Evolutionary conservation across 2,329 filamentous ascomycete species (phyloP), one percentile per base, ranked within the genome.

Genomic region (Orbilia ellipsospora): DNA sequence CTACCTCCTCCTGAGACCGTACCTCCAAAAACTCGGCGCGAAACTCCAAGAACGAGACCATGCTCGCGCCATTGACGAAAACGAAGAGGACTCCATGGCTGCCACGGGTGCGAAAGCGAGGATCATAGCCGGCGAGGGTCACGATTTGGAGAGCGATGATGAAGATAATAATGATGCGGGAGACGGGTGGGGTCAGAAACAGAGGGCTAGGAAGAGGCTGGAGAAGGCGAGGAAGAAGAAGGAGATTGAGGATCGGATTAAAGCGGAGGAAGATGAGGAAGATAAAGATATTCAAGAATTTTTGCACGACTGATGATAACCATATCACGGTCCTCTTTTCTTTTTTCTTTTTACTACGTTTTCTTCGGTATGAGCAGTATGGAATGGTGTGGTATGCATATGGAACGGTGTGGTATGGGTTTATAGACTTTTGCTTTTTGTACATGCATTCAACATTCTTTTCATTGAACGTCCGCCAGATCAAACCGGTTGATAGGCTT

Each of bases 1-100:
- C 66, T 96, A 94, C 84, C 81, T 89, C 77, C 86, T 95, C 62
- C 80, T 93, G 23, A 89, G 92, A 0, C 92, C 92, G 0, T 93
- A 92, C 81, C 82, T 94, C 61, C 85, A 94, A 80, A 90, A 90
- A 80, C 82, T 88, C 44, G 89, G 88, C 79, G 88, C 86, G 74
- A 88, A 87, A 79, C 83, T 86, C 77, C 88, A 92, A 80, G 87
- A 89, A 81, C 86, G 86, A 80, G 85, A 90, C 80, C 85, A 91
- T 80, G 88, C 90, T 79, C 85, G 83, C 72, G 81, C 82, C 44
- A 78, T 83, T 5, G 82, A 84, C 31, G 78, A 65, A 2, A 66
- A 72, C 23, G 80, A 81, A 7, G 82, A 83, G 28, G 84, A 85
- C 7, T 83, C 81, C 62, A 83, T 83, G 23, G 81, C 80, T 13